Percentiles rank a stretch among this genome's conserved stretches.
Conservation (phyloP, 108 stramenopile species). For the Pelagomonas calceolata region DNA sequence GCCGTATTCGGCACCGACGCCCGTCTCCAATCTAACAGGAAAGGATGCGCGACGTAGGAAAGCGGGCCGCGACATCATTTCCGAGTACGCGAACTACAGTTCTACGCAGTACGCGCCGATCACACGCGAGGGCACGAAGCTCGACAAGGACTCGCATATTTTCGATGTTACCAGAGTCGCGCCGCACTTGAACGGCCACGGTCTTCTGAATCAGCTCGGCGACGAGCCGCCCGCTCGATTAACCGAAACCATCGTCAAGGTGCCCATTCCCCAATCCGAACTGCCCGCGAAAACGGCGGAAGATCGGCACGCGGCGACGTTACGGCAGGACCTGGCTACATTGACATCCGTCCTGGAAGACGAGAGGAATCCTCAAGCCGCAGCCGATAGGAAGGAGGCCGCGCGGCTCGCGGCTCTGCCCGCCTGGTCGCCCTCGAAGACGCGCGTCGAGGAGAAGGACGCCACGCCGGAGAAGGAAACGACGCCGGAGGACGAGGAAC, state of each 20-base stretch:
- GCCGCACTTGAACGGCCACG: not conserved
- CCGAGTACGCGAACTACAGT: conserved; percentile 39
- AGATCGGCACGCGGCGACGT: not conserved
- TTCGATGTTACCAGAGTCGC: not conserved
- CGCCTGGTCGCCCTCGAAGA: too few species aligned
- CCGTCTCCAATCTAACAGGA: not conserved
- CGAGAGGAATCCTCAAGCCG: too few species aligned
- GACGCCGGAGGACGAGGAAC: too few species aligned
- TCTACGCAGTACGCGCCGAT: conserved; percentile 44
- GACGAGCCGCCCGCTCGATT: conserved; percentile 4
- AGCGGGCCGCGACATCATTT: conserved; percentile 37
- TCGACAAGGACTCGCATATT: not conserved
- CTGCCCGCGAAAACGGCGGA: too few species aligned
- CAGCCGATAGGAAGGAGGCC: too few species aligned
- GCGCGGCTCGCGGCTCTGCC: too few species aligned
- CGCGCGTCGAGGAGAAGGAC: too few species aligned
- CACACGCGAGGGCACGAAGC: conserved; percentile 24
- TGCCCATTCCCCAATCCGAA: not conserved
- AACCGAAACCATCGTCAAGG: not conserved
- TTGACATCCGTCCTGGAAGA: conserved; percentile 6
- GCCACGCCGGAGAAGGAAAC: too few species aligned
- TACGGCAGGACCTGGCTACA: conserved; percentile 8
- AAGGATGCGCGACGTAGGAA: too few species aligned
- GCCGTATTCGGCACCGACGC: too few species aligned
- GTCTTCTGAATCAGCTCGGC: conserved; percentile 3